Evolutionary conservation across 2,329 filamentous ascomycete species (phyloP).

Genomic region (Onygenales sp.): DNA sequence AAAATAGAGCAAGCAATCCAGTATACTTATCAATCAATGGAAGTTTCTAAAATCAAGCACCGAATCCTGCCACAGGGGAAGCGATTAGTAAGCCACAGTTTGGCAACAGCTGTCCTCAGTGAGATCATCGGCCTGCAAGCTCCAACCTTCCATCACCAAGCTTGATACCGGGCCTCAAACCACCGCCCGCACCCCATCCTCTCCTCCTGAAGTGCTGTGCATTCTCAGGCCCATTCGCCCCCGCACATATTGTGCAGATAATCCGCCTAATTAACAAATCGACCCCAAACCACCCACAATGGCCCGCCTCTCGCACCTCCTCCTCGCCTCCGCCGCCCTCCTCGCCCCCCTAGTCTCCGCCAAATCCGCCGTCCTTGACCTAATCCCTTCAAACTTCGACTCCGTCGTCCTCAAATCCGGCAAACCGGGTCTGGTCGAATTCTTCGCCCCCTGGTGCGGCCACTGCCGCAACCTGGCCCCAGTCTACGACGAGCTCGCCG

Average conservation of each 20-base stretch:
- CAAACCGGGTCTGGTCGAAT: conserved; percentile 93
- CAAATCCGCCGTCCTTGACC: conserved; percentile 78
- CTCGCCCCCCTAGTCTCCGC: conserved; percentile 48
- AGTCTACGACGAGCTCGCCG: conserved; percentile 82
- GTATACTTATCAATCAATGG: no score
- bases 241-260: neutral
- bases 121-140: neutral
- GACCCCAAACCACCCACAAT: conserved; percentile 20
- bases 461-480: conserved; percentile 98
- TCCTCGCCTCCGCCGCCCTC: conserved; percentile 38
- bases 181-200: no score
- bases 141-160: neutral
- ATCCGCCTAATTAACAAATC: neutral
- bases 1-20: neutral
- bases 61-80: no score
- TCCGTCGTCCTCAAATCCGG: conserved; percentile 77
- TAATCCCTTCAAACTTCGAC: conserved; percentile 88
- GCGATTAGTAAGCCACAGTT: neutral
- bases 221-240: neutral
- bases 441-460: conserved; percentile 97
- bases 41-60: no score
- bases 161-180: neutral
- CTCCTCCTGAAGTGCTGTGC: neutral
- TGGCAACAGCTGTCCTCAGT: conserved; percentile 7
- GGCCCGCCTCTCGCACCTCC: conserved; percentile 37